Evolutionary conservation across 768 basidiomycete genomes (phyloP).

Genomic region (Paxillus rubicundulus): DNA sequence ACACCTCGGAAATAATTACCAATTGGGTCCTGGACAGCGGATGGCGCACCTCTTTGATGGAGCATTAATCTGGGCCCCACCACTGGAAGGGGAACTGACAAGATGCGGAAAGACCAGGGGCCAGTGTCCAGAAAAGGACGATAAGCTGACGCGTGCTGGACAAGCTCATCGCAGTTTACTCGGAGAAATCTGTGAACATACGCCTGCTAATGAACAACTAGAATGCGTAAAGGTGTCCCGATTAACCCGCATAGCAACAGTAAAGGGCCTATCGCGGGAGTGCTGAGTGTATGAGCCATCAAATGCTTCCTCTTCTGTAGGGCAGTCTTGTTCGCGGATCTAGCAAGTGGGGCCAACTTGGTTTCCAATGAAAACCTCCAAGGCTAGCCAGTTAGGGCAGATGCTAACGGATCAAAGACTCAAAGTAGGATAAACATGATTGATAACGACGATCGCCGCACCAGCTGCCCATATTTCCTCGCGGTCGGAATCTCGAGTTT

Average conservation of each 20-base stretch:
- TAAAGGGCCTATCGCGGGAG: constrained; percentile 6
- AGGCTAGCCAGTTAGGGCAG: constrained; percentile 11
- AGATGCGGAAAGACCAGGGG: constrained; percentile 1
- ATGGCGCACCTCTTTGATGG: neutral
- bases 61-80: constrained; percentile 12
- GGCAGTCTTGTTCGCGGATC: constrained; percentile 11
- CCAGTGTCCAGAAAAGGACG: neutral
- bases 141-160: neutral
- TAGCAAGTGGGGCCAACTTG: constrained; percentile 12
- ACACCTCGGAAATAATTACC: neutral
- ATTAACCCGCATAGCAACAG: constrained; percentile 10
- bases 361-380: constrained; percentile 26
- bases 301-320: constrained; percentile 1
- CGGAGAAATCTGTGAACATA: neutral
- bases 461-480: constrained; percentile 10
- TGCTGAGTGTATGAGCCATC: neutral
- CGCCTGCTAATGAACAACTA: neutral
- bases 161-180: constrained; percentile 9
- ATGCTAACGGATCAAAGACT: constrained; percentile 9
- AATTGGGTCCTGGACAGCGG: neutral
- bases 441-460: constrained; percentile 25
- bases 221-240: neutral
- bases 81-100: constrained; percentile 11
- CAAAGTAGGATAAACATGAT: constrained; percentile 16
- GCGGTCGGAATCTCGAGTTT: constrained; percentile 12